Conservation (phyloP, 176 grass and related monocot genomes). For the Aegilops tauschii region DNA sequence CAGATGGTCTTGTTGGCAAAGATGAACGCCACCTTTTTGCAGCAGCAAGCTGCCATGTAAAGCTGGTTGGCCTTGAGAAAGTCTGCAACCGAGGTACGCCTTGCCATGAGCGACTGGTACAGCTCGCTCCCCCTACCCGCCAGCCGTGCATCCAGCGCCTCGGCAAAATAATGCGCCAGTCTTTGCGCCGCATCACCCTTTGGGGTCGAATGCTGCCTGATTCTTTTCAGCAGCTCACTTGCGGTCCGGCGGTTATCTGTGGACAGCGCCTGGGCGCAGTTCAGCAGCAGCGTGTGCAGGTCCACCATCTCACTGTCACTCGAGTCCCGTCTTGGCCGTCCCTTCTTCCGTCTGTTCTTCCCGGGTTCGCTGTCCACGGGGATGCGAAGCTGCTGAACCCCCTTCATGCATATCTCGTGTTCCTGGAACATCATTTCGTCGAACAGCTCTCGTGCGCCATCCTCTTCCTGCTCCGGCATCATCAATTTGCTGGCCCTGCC, state of each 20-base stretch:
- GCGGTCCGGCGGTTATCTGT: constrained; percentile 38
- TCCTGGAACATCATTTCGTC: constrained; percentile 42
- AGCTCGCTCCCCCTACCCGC: constrained; percentile 56
- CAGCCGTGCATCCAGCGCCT: constrained; percentile 64
- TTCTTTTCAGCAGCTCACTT: constrained; percentile 42
- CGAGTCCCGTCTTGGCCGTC: neutral
- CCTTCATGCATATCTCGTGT: constrained; percentile 26
- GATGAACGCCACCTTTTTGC: constrained; percentile 39
- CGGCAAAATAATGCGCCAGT: constrained; percentile 60
- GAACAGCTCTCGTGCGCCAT: constrained; percentile 37
- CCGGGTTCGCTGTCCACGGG: neutral
- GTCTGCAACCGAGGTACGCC: constrained; percentile 1
- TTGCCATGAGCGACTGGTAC: constrained; percentile 26
- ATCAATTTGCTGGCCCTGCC: constrained; percentile 40
- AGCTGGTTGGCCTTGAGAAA: constrained; percentile 55
- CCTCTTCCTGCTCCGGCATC: constrained; percentile 10
- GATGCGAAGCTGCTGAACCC: constrained; percentile 3
- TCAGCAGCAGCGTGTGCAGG: constrained; percentile 50
- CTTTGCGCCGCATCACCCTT: constrained; percentile 46
- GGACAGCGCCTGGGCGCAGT: constrained; percentile 55
- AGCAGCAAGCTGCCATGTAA: constrained; percentile 52
- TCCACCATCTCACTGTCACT: constrained; percentile 34
- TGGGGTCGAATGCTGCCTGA: constrained; percentile 33
- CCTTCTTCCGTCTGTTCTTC: neutral
- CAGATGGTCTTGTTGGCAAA: constrained; percentile 56